These are phyloP conservation scores for Tuctoria greenei DNA, from an alignment of 176 grass and related monocot genomes.

Conservation along the genomic window DNA sequence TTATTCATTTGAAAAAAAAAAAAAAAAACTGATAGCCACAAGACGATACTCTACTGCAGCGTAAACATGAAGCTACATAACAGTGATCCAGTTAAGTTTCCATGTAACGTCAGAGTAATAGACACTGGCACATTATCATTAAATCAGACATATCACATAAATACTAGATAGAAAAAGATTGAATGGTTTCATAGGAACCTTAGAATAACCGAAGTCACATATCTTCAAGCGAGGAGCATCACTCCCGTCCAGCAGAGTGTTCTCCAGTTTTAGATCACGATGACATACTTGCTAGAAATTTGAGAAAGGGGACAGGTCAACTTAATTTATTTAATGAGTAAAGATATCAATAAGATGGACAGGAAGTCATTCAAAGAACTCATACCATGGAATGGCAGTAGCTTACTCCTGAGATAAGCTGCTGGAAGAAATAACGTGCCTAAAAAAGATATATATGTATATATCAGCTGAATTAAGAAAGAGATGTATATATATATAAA, in stretches of 20 bases:
- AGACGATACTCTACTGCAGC: too few species aligned
- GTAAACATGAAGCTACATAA: too few species aligned
- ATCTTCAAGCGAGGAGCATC: constrained; percentile 93
- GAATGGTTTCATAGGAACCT: constrained; percentile 47
- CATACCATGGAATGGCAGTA: constrained; percentile 97
- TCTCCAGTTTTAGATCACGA: constrained; percentile 97
- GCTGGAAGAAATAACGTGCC: constrained; percentile 97
- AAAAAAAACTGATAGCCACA: too few species aligned
- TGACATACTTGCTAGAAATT: constrained; percentile 98
- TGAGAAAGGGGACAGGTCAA: constrained; percentile 38
- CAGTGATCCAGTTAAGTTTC: too few species aligned
- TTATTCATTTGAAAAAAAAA: too few species aligned
- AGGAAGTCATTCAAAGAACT: constrained; percentile 34
- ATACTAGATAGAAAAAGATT: constrained; percentile 10
- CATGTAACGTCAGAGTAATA: too few species aligned
- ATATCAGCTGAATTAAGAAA: constrained; percentile 2
- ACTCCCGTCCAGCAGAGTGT: constrained; percentile 89
- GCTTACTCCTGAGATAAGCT: constrained; percentile 98
- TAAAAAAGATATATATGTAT: constrained; percentile 31
- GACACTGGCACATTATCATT: too few species aligned
- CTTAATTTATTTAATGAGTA: constrained; percentile 10
- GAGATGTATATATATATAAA: not conserved
- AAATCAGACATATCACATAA: constrained; percentile 9
- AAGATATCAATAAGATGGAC: constrained; percentile 28
- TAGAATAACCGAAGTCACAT: constrained; percentile 97